phyloP scores from a whole-genome alignment of 2,329 filamentous ascomycete genomes.

The Camptophora hylomeconis region DNA sequence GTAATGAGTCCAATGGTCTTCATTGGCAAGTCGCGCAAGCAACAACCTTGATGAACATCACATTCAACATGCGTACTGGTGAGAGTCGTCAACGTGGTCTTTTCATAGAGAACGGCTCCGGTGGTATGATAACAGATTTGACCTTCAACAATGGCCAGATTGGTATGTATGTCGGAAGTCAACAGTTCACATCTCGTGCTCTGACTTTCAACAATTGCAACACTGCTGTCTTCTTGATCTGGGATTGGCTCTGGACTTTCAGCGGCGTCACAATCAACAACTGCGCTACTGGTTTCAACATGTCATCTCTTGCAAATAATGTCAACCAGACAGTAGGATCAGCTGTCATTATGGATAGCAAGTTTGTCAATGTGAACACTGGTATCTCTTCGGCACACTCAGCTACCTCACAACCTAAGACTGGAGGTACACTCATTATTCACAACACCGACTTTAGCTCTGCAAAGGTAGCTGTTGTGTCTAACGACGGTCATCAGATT shows the following conservation, averaged over 20 bases:
- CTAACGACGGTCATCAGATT: constrained; percentile 36
- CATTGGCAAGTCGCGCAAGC: constrained; percentile 83
- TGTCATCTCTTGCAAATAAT: constrained; percentile 46
- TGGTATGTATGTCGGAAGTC: constrained; percentile 69
- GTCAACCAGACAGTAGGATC: constrained; percentile 69
- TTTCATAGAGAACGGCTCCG: constrained; percentile 72
- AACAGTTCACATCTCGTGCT: constrained; percentile 80
- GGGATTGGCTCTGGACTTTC: constrained; percentile 81
- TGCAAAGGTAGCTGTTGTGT: constrained; percentile 54
- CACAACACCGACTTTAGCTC: constrained; percentile 80
- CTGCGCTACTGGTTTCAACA: constrained; percentile 64
- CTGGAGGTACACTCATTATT: constrained; percentile 70
- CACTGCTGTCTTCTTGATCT: constrained; percentile 78
- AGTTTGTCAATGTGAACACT: constrained; percentile 64
- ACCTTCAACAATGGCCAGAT: constrained; percentile 70
- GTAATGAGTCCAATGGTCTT: constrained; percentile 51
- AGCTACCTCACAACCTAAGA: constrained; percentile 44
- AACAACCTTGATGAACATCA: constrained; percentile 66
- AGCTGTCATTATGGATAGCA: constrained; percentile 69
- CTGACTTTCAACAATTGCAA: constrained; percentile 69
- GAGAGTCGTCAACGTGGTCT: constrained; percentile 61
- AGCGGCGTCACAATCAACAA: constrained; percentile 64
- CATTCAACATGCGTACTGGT: constrained; percentile 61
- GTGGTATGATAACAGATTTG: constrained; percentile 72
- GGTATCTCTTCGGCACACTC: constrained; percentile 60